Base-by-base conservation (phyloP, 2,329 filamentous ascomycete genomes). In the Aspergillus pseudoterreus region DNA sequence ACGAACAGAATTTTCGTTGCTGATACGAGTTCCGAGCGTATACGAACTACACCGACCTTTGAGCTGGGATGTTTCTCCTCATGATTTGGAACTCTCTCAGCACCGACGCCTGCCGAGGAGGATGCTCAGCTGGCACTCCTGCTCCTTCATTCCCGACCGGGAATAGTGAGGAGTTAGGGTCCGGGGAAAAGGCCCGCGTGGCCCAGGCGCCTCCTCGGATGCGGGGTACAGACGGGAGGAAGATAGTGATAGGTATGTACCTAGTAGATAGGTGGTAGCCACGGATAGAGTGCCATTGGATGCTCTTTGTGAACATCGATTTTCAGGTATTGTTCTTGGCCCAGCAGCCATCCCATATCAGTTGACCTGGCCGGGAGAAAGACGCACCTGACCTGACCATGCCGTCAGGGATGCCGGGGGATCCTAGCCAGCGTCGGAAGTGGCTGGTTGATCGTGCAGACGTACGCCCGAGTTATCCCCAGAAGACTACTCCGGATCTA, bases 171-270 rank as follows among this genome's bases (percentile, higher is more conserved):
- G 41, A 38, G 14, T 17, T 51, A 24, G 35, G 39, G 43, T 38
- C 38, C 43, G 43, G 52, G 59, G 57, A 57, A 52, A 56, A 57
- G 51, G 54, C 56, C 59, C 59, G 54, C 51, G 59, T 61, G 57
- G 56, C 44, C 57, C 57, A 55, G 54, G 51, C 49, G 52, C 50
- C 38, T 51, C 43, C 24, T 47, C 57, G 57, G 59, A 61, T 61
- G 59, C 57, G 59, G 59, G 59, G 59, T 57, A 61, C 49, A 60
- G 46, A 44, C 21, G 38, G 43, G 38, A 6, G 36, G 30, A 35
- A 47, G 10, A 22, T 19, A 19, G 3, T 19, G 19, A 45, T 38
- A 44, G 35, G n/a, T n/a, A n/a, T n/a, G n/a, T n/a, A n/a, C n/a
- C 41, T 45, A n/a, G 43, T 33, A 44, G 46, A 30, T 30, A 49